Base-by-base conservation (phyloP, 2,329 filamentous ascomycete genomes). In the Penicillium sp. region DNA sequence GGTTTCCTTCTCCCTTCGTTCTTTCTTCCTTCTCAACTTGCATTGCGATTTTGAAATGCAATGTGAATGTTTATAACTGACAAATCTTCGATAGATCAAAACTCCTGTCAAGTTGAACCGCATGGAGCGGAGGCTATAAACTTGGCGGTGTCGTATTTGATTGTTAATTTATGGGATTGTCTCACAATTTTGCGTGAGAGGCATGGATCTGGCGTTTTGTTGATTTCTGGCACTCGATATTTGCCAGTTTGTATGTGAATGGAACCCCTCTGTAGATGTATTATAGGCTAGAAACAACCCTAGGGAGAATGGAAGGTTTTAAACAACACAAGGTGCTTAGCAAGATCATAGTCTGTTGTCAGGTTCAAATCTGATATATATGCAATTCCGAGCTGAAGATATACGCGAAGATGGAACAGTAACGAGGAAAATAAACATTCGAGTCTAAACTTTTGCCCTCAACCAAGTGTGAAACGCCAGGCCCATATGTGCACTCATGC, bases 81-180 rank as follows among this genome's bases (percentile, higher is more conserved):
- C 53, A 4, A 43, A 19, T 23, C 16, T n/a, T 11, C 23, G 44
- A 42, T 60, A 84, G 82, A 84, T 83, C 63, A 77, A 78, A 70
- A 85, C 79, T 32, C 82, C 84, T 40, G 74, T 78, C 62, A 82
- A 77, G 65, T 66, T 86, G 66, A 87, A 87, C 71, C 79, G 75
- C 61, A 74, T 84, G 53, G 81, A 85, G 57, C 76, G 84, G 61
- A 78, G 76, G 62, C 62, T 76, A 46, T 74, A 58, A 68, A 39
- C 19, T 53, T 32, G 35, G 23, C 18, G 27, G 26, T 44, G 34
- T 27, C 52, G n/a, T 40, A 39, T 57, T 50, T 50, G 35, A 53
- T 57, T 43, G 53, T 60, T 61, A 46, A 43, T 57, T 61, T 58
- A 57, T 60, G 59, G 63, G 58, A 53, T 36, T 55, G 51, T 59